Conservation (phyloP, 129 eudicot genomes). For the Flaveria robusta region DNA sequence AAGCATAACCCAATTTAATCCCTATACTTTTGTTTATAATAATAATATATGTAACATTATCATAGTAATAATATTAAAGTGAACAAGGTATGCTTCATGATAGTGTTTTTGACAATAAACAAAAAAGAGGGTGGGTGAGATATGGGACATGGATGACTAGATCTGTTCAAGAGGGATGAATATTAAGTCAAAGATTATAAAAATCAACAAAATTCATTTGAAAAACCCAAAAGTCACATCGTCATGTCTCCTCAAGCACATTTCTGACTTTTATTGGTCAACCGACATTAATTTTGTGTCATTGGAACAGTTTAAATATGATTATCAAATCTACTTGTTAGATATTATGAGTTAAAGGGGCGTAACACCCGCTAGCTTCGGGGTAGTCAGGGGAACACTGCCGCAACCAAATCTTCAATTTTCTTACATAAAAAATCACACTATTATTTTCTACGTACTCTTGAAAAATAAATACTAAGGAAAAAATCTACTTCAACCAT, state of each 20-base stretch:
- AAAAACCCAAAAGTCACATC: conserved; percentile 10
- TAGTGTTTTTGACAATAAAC: conserved; percentile 10
- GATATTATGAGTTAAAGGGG: too few species aligned
- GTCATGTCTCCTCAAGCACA: conserved; percentile 24
- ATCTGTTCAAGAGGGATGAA: conserved; percentile 23
- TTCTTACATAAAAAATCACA: too few species aligned
- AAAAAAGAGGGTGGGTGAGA: conserved; percentile 29
- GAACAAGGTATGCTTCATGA: neutral
- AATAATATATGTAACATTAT: too few species aligned
- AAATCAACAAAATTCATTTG: conserved; percentile 1
- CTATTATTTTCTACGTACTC: too few species aligned
- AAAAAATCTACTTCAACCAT: too few species aligned
- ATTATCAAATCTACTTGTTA: neutral
- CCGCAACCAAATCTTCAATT: too few species aligned
- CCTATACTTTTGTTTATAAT: too few species aligned
- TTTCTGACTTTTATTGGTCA: conserved; percentile 20
- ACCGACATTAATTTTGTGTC: conserved; percentile 17
- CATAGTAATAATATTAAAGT: neutral
- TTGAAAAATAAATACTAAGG: too few species aligned
- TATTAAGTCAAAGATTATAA: neutral
- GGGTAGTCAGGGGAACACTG: too few species aligned
- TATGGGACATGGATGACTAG: conserved; percentile 25
- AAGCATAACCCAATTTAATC: too few species aligned
- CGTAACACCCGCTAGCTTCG: too few species aligned
- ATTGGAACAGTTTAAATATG: conserved; percentile 2